Percentiles rank a stretch among this genome's conserved stretches.
These are phyloP conservation scores for Wickerhamiella infanticola DNA, from an alignment of 1,139 yeast genomes.

Conservation along the genomic window DNA sequence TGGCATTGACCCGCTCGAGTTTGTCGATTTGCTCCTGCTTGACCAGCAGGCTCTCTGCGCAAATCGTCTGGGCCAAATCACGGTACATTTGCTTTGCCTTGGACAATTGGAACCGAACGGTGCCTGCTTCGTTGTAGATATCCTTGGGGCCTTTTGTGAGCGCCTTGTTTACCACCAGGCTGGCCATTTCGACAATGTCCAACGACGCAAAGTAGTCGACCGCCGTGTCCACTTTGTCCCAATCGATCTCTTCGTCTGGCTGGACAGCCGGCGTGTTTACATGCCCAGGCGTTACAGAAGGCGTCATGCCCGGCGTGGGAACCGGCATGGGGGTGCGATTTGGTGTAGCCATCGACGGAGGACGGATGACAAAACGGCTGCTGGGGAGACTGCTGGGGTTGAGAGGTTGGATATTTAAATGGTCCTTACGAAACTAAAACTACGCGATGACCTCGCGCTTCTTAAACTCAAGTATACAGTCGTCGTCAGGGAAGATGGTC, in stretches of 20 bases:
- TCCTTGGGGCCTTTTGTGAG: constrained; percentile 14
- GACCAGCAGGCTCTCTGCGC: constrained; percentile 10
- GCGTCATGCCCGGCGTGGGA: not conserved
- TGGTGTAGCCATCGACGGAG: not conserved
- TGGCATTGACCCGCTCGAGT: constrained; percentile 10
- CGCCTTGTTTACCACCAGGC: constrained; percentile 11
- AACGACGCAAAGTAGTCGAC: constrained; percentile 9
- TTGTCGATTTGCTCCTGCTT: constrained; percentile 11
- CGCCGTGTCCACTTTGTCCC: constrained; percentile 13
- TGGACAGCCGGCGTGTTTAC: not conserved
- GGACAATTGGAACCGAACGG: constrained; percentile 14
- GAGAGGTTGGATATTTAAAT: not conserved
- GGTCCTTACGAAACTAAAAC: not conserved
- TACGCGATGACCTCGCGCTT: constrained; percentile 13
- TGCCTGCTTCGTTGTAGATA: constrained; percentile 17
- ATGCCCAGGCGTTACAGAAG: not conserved
- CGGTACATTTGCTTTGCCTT: constrained; percentile 10
- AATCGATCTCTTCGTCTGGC: constrained; percentile 7
- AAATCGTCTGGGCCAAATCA: constrained; percentile 9
- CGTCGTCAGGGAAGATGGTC: constrained; percentile 95
- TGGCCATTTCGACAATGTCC: constrained; percentile 15
- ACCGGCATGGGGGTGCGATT: not conserved
- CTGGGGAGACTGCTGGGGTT: not conserved
- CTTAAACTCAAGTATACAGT: constrained; percentile 63
- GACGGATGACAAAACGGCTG: not conserved